A percentile compares a stretch with the other conserved stretches of the same genome.
phyloP scores from a whole-genome alignment of 202 grass and related monocot species.

The Hordeum pubiflorum region DNA sequence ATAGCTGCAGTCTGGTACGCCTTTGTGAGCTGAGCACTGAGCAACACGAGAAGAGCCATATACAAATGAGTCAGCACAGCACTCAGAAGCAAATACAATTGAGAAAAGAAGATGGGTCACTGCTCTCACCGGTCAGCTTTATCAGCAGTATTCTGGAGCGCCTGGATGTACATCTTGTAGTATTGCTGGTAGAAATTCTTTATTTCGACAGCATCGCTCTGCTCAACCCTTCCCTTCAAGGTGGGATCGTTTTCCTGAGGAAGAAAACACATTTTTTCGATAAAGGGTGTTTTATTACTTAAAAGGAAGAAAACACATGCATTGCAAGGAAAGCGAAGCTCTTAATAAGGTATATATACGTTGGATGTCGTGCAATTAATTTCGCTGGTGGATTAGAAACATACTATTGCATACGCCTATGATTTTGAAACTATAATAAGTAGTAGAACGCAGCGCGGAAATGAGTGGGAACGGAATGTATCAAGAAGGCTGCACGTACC shows the following conservation, averaged over 20 bases:
- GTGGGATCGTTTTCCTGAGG: constrained; percentile 65
- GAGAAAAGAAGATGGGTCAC: not conserved
- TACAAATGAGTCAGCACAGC: not conserved
- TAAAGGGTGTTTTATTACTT: too few relatives aligned
- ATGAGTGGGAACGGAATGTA: too few relatives aligned
- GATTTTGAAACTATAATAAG: too few relatives aligned
- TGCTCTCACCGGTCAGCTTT: constrained; percentile 60
- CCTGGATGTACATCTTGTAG: constrained; percentile 81
- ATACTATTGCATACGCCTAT: not conserved
- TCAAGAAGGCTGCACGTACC: constrained; percentile 11
- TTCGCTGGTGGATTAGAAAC: not conserved
- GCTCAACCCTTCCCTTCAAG: constrained; percentile 67
- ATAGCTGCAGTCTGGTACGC: constrained; percentile 74
- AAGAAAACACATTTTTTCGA: not conserved
- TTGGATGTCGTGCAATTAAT: not conserved
- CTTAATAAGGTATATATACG: too few relatives aligned
- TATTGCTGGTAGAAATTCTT: constrained; percentile 83
- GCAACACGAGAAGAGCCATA: not conserved
- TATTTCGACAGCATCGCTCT: constrained; percentile 78
- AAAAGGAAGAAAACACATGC: too few relatives aligned
- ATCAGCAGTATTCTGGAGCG: constrained; percentile 62
- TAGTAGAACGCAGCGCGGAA: too few relatives aligned
- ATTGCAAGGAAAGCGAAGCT: too few relatives aligned
- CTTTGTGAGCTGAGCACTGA: constrained; percentile 65
- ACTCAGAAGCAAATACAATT: not conserved